Base-by-base conservation (phyloP, 2,329 filamentous ascomycete species). In the Trematosphaeria pertusa region DNA sequence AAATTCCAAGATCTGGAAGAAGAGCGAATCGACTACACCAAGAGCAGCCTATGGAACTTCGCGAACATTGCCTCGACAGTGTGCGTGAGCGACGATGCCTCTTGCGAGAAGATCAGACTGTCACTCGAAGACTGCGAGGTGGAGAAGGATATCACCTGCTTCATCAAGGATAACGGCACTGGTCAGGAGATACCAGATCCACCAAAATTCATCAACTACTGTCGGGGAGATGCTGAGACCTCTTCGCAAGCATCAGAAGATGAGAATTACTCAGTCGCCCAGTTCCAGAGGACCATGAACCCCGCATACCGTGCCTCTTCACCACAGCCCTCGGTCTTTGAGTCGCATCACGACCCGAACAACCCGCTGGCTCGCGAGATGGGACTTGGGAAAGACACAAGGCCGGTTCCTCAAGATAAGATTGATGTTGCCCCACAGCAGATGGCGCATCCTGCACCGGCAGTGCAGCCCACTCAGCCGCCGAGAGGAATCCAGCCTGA, bases 1-100 rank as follows among this genome's bases (percentile, higher is more conserved):
- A 99, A 97, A 78, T 99, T 99, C 73, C 95, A 99, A 77, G 95
- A 99, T 64, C 83, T 99, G 10, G 94, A 99, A 74, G 95, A 99
- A 72, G 94, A 99, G 74, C 84, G 94, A 33, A 81, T 99, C 30
- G 94, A 99, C 73, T 99, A 96, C 69, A 92, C 91, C 58, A 99
- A 97, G 79, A 96, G 89, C 75, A 97, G 94, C 65, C 79, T 99
- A 6, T 99, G 94, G 95, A 93, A 87, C 11, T 99, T 97, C 75
- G 93, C 94, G 45, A 99, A 99, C 70, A 91, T 99, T 61, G 86
- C 94, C 1, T 97, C 93, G 0, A 97, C 93, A 0, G 94, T 97
- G 9, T 99, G 94, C 67, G 94, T 99, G 37, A 97, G 92, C 69
- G 94, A 99, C 65, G 94, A 99, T 75, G 85, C 89, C 35, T 78